Base-by-base conservation (phyloP, 805 yeast genomes). In the Lipomyces mesembrius region DNA sequence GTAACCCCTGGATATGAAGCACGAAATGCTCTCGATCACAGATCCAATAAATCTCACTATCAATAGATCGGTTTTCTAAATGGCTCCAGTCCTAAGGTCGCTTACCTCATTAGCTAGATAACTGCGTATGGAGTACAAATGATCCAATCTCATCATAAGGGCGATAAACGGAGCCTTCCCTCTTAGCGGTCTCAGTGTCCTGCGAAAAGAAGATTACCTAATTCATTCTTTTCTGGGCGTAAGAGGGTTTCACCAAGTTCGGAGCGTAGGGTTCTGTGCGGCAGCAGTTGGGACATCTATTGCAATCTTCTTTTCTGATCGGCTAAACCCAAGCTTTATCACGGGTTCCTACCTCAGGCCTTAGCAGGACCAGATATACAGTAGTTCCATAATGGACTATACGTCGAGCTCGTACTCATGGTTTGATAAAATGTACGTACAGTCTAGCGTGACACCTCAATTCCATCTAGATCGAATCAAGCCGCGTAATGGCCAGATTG, bases 371-470 rank as follows among this genome's bases (percentile, higher is more conserved):
- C 9, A 43, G 49, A 43, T 43, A 14, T 51, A 52, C 17, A 4
- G 43, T 43, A 57, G n/a, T 17, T n/a, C 49, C 34, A 37, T 4
- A 32, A 62, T 62, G 65, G 65, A 62, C 39, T 58, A 39, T 51
- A 22, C 65, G 17, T 39, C 52, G 25, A 53, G 55, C 14, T 61
- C 60, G 17, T 35, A 57, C 25, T 27, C 32, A 32, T 64, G 63
- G 67, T 60, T 64, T 55, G 64, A 60, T 35, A 54, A 61, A 29
- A 37, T 65, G 68, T 65, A 22, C n/a, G 67, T 59, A 25, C n/a
- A 8, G 25, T 25, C 2, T 39, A 17, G 53, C 46, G 43, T 56
- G 46, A 29, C 22, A 32, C 20, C 46, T 56, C 39, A 35, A 35
- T 35, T 11, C 14, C 0, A 35, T 37, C 39, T 37, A 37, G 14